Evolutionary conservation across 345 rosid species (phyloP), one percentile per base, ranked within the genome.

Genomic region (Pistacia vera): DNA sequence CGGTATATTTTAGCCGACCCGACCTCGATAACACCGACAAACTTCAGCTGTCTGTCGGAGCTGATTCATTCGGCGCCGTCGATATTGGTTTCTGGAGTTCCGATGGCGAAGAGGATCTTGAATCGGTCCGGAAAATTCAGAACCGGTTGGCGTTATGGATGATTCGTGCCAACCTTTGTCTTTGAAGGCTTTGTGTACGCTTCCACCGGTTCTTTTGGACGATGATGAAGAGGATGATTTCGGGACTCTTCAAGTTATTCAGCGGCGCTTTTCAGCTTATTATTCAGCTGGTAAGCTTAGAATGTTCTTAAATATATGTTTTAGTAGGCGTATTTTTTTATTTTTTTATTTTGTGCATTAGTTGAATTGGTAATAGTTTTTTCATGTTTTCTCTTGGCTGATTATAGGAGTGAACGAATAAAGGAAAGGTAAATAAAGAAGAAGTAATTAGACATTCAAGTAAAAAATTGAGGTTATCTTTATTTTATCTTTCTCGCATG

Each of bases 241-340:
- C 44, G 95, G 88, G 80, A 92, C 89, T 33, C 91, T 96, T 64
- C 88, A 87, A 10, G 89, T 88, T 66, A 87, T 96, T 71, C 91
- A 86, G 84, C 84, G 80, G 63, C 88, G 98, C 63, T 93, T 93
- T 80, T 80, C 90, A 25, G 88, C 90, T 41, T 92, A 86, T 76
- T 75, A 82, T 46, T 73, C 54, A 44, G 77, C 17, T 20, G 84
- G 98, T 93, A 74, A 83, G 86, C 79, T 75, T 48, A 10, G 25
- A 69, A 2, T 4, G 17, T 14, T 52, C 17, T 52, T 3, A 52
- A 52, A 12, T 52, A 52, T 41, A 4, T 41, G 44, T 41, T 25
- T 25, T 25, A 25, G 25, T 25, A 25, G 25, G 25, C 25, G 25
- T 25, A 25, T 25, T 25, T 25, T 25, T 25, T 22, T 22, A 22